Evolutionary conservation across 225 moss, liverwort and hornwort genomes (phyloP).

Genomic region (Lunularia cruciata): DNA sequence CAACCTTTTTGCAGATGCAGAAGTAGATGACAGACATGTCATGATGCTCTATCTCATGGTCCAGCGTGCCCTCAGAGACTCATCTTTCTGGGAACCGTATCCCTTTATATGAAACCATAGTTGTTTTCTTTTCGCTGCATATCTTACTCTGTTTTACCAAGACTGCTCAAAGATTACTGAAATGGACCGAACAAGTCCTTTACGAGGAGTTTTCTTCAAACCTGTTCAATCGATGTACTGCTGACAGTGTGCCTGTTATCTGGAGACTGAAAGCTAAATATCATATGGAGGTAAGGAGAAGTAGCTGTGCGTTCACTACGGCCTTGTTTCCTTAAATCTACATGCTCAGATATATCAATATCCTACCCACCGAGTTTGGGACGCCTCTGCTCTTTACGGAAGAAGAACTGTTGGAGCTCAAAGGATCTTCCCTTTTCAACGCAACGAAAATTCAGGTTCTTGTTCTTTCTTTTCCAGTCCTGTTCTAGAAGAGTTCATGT

Average conservation of each 20-base stretch:
- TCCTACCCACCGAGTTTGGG: conserved; percentile 76
- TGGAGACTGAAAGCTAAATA: no score
- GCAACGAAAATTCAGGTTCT: conserved; percentile 71
- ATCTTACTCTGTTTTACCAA: no score
- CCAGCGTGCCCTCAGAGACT: conserved; percentile 65
- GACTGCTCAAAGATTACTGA: no score
- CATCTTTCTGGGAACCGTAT: conserved; percentile 97
- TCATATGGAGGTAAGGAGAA: background rate
- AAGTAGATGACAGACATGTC: conserved; percentile 80
- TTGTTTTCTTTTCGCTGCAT: no score
- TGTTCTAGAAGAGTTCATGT: no score
- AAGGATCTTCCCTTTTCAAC: conserved; percentile 72
- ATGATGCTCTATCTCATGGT: conserved; percentile 82
- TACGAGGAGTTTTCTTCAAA: no score
- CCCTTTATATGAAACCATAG: conserved; percentile 27
- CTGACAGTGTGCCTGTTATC: no score
- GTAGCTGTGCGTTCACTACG: background rate
- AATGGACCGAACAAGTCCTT: no score
- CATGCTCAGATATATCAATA: conserved; percentile 67
- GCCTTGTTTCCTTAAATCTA: conserved; percentile 18
- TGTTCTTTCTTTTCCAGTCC: background rate
- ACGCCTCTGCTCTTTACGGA: conserved; percentile 64
- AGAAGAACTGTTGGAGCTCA: conserved; percentile 70
- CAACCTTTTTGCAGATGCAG: conserved; percentile 59
- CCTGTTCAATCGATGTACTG: no score